Conservation (phyloP, 805 yeast species). For the Schwanniomyces pseudopolymorphus region DNA sequence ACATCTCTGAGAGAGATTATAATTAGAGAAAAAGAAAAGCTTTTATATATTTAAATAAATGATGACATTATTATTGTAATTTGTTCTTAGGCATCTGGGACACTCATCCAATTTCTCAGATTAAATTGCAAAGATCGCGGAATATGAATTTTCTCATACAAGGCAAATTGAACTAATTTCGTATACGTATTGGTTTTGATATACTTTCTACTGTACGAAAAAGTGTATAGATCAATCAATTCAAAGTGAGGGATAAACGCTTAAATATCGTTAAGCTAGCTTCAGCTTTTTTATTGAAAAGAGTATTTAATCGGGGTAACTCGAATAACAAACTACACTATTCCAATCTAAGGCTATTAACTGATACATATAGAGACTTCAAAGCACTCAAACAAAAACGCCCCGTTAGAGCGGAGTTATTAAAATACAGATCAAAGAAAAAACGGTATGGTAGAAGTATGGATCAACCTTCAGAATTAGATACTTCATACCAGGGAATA, state of each 20-base stretch:
- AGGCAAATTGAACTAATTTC: neutral
- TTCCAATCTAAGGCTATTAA: slow-evolving; percentile 24
- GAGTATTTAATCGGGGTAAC: slow-evolving; percentile 10
- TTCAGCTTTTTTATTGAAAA: slow-evolving; percentile 14
- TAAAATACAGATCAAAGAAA: slow-evolving; percentile 3
- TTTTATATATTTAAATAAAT: neutral
- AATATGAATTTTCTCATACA: neutral
- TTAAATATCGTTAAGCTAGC: slow-evolving; percentile 15
- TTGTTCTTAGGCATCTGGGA: neutral
- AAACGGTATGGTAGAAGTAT: slow-evolving; percentile 19
- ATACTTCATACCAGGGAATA: slow-evolving; percentile 1
- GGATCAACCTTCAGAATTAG: slow-evolving; percentile 1
- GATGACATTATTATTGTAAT: neutral
- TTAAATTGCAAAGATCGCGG: neutral
- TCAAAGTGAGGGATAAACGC: slow-evolving; percentile 17
- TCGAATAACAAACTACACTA: slow-evolving; percentile 9
- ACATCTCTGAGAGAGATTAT: no score
- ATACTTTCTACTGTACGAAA: neutral
- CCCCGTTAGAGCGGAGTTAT: slow-evolving; percentile 12
- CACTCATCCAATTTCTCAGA: no score
- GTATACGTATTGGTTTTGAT: neutral
- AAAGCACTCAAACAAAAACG: slow-evolving; percentile 19
- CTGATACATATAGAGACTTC: slow-evolving; percentile 34
- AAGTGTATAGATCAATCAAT: neutral
- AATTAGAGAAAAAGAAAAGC: no score